phyloP scores from a whole-genome alignment of 495 filamentous ascomycete genomes.

The Letharia lupina region DNA sequence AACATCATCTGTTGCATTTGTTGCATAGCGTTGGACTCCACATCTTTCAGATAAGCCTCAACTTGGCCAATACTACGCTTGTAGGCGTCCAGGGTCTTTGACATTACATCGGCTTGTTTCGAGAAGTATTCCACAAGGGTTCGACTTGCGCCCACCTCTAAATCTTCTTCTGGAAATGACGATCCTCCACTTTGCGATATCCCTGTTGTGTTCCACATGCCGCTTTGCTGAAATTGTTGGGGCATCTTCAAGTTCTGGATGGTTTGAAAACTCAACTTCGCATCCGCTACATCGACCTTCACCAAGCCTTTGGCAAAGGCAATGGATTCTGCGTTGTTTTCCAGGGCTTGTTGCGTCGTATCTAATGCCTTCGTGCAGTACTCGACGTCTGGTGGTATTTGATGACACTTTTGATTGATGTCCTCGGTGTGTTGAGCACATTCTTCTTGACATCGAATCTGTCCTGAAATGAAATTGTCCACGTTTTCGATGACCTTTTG shows the following conservation, averaged over 20 bases:
- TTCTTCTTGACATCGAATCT: slow-evolving; percentile 52
- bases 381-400: slow-evolving; percentile 64
- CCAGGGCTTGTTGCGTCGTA: slow-evolving; percentile 61
- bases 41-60: slow-evolving; percentile 68
- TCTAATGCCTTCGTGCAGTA: slow-evolving; percentile 65
- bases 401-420: slow-evolving; percentile 53
- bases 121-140: slow-evolving; percentile 72
- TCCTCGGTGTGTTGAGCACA: slow-evolving; percentile 45
- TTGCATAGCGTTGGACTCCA: slow-evolving; percentile 60
- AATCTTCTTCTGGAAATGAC: slow-evolving; percentile 47
- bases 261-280: slow-evolving; percentile 62
- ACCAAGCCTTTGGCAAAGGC: slow-evolving; percentile 55
- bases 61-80: slow-evolving; percentile 67
- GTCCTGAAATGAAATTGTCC: slow-evolving; percentile 62
- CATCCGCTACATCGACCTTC: slow-evolving; percentile 59
- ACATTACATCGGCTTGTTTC: slow-evolving; percentile 62
- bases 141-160: slow-evolving; percentile 37
- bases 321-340: slow-evolving; percentile 65
- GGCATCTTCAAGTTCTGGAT: slow-evolving; percentile 71
- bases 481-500: slow-evolving; percentile 65
- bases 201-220: slow-evolving; percentile 42
- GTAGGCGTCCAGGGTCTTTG: slow-evolving; percentile 55
- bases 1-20: slow-evolving; percentile 61
- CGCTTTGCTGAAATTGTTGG: slow-evolving; percentile 58
- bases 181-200: slow-evolving; percentile 15